These are phyloP conservation scores for Rhodosorus marinus DNA, from an alignment of 23 red algal genomes.

Conservation along the genomic window DNA sequence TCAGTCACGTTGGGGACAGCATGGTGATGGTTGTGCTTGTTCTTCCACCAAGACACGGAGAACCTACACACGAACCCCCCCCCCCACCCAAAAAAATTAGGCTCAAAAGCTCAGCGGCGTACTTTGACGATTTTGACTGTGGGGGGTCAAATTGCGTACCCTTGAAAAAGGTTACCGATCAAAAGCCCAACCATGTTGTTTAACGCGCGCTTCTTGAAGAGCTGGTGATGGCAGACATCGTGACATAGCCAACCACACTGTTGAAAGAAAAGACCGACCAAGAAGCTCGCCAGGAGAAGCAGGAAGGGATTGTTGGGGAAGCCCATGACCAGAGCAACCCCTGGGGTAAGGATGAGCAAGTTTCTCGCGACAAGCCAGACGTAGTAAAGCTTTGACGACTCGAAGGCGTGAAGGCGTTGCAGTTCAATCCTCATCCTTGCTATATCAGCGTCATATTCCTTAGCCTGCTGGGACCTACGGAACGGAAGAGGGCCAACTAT, in stretches of 20 bases:
- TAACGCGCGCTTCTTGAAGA: slow-evolving; percentile 26
- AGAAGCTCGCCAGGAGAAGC: slow-evolving; percentile 9
- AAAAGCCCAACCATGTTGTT: slow-evolving; percentile 44
- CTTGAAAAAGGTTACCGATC: slow-evolving; percentile 67
- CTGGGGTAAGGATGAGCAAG: slow-evolving; percentile 13
- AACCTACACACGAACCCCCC: no score
- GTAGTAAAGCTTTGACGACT: slow-evolving; percentile 43
- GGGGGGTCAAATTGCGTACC: no score
- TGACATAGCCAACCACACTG: slow-evolving; percentile 76
- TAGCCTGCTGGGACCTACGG: background rate
- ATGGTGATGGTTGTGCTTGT: slow-evolving; percentile 80
- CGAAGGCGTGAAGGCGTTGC: slow-evolving; percentile 16
- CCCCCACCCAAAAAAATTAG: no score
- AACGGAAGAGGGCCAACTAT: no score
- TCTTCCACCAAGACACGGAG: slow-evolving; percentile 83
- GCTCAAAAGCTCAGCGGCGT: no score
- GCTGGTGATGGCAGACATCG: slow-evolving; percentile 74
- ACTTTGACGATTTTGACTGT: no score
- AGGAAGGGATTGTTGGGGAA: background rate
- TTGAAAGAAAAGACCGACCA: slow-evolving; percentile 68
- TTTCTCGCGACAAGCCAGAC: slow-evolving; percentile 19
- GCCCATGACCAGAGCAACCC: slow-evolving; percentile 7
- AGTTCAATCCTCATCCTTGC: slow-evolving; percentile 23
- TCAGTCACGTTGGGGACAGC: slow-evolving; percentile 64
- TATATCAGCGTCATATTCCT: slow-evolving; percentile 20